phyloP scores from a whole-genome alignment of 495 filamentous ascomycete genomes.

The Cetradonia linearis region DNA sequence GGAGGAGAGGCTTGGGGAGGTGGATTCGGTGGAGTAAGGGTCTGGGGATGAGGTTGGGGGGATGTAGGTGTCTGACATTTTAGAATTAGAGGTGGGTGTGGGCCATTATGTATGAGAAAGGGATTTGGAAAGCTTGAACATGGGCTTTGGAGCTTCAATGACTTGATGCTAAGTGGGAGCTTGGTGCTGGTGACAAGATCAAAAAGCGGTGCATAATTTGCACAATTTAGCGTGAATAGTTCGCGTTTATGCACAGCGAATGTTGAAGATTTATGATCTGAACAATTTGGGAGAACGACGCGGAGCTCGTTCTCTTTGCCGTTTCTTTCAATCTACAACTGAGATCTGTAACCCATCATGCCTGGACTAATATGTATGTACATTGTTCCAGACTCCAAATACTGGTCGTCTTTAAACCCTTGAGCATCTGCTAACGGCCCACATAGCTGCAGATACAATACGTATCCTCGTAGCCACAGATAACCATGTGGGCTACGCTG shows the following conservation, averaged over 20 bases:
- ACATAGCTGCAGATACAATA: constrained; percentile 72
- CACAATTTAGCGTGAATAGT: constrained; percentile 9
- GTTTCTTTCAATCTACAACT: not conserved
- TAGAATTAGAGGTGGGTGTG: not conserved
- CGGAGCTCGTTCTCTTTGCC: no score
- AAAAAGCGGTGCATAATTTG: constrained; percentile 5
- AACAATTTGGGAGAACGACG: not conserved
- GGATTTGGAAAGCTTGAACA: not conserved
- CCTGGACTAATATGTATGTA: constrained; percentile 18
- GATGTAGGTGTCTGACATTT: constrained; percentile 18
- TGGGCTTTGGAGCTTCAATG: not conserved
- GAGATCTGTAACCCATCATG: constrained; percentile 6
- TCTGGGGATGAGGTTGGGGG: constrained; percentile 14
- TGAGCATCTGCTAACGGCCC: not conserved
- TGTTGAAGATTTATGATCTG: no score
- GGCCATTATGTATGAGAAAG: not conserved
- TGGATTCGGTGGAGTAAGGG: constrained; percentile 18
- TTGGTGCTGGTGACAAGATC: constrained; percentile 1
- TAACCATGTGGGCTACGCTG: constrained; percentile 94
- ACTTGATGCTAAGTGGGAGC: not conserved
- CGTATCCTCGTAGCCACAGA: constrained; percentile 90
- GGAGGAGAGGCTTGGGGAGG: not conserved
- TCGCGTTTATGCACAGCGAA: no score
- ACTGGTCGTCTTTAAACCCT: not conserved
- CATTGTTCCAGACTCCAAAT: not conserved